These are phyloP conservation scores for Porodaedalea pini DNA, from an alignment of 1,284 basidiomycete genomes.

Conservation along the genomic window DNA sequence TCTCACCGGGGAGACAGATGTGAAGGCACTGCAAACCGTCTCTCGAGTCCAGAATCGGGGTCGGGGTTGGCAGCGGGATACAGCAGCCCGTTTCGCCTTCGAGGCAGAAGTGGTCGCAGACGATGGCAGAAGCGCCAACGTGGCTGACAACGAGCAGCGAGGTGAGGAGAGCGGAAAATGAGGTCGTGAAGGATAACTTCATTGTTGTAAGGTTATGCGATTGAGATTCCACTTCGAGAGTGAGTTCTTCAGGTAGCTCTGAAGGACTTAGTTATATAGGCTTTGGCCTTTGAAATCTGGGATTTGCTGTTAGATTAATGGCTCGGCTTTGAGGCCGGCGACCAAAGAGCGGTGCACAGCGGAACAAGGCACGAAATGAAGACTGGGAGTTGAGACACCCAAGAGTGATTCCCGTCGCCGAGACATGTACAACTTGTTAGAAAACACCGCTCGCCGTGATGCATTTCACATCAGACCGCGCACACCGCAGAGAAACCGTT, in stretches of 20 bases:
- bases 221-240: neutral
- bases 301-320: neutral
- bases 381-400: neutral
- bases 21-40: neutral
- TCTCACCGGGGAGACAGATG: constrained; percentile 16
- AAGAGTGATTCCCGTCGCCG: neutral
- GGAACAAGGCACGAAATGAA: neutral
- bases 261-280: neutral
- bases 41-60: neutral
- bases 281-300: neutral
- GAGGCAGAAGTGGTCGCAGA: constrained; percentile 18
- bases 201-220: neutral
- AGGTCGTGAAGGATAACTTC: constrained; percentile 10
- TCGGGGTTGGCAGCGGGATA: constrained; percentile 1
- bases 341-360: neutral
- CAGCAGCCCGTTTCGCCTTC: constrained; percentile 16
- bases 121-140: constrained; percentile 6
- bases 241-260: neutral
- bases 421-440: neutral
- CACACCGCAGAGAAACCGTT: neutral
- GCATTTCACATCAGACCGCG: neutral
- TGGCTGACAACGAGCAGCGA: constrained; percentile 14
- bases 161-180: constrained; percentile 5
- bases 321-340: neutral
- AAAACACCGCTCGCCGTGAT: neutral